Conservation (phyloP, 345 rosid species). For the Eutrema yunnanense region DNA sequence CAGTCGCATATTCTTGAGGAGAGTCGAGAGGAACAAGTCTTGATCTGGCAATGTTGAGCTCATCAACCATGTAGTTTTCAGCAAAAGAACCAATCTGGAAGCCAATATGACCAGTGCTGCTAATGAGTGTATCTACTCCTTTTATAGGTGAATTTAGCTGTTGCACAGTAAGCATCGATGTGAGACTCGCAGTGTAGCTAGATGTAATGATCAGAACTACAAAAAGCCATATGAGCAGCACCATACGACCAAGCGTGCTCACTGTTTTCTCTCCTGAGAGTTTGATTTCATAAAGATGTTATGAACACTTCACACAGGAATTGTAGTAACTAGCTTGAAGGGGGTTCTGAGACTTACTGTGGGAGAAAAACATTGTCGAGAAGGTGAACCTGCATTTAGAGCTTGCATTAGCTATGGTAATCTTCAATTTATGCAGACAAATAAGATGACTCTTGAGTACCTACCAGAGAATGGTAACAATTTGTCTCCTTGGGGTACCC, state of each 20-base stretch:
- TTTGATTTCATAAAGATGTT: constrained; percentile 7
- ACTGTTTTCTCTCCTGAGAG: constrained; percentile 73
- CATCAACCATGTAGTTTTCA: constrained; percentile 58
- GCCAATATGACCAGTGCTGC: constrained; percentile 49
- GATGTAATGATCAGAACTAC: constrained; percentile 76
- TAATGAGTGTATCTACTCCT: constrained; percentile 72
- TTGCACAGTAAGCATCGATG: constrained; percentile 83
- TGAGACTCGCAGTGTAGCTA: constrained; percentile 91
- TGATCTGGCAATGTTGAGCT: constrained; percentile 61
- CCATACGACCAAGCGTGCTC: constrained; percentile 81
- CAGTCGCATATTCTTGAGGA: constrained; percentile 66
- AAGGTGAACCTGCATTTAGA: constrained; percentile 68
- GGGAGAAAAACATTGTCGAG: constrained; percentile 83
- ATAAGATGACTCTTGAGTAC: constrained; percentile 20
- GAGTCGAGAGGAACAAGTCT: constrained; percentile 79
- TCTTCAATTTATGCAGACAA: background rate
- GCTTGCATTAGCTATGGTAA: background rate
- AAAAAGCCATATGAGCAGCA: constrained; percentile 84
- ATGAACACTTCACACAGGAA: background rate
- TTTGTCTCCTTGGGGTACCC: constrained; percentile 74
- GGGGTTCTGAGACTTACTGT: constrained; percentile 48
- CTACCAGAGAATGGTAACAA: constrained; percentile 69
- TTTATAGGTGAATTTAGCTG: constrained; percentile 79
- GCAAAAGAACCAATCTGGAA: constrained; percentile 86
- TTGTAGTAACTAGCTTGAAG: constrained; percentile 1